Evolutionary conservation across 169 alveolate species (phyloP).

Genomic region (Perkinsus marinus): DNA sequence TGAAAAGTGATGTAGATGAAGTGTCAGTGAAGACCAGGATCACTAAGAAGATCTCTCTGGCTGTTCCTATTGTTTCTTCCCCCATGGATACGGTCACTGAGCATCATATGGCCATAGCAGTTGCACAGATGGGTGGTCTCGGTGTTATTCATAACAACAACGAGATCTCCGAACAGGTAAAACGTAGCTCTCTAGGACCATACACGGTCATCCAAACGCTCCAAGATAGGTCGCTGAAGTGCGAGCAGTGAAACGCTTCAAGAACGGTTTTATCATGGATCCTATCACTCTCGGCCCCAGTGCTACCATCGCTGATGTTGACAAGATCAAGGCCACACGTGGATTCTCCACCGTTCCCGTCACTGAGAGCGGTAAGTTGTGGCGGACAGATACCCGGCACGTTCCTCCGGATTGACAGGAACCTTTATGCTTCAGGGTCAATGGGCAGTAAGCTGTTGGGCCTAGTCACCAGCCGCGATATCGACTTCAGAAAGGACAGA

Average conservation of each 20-base stretch:
- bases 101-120: constrained; percentile 74
- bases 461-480: constrained; percentile 64
- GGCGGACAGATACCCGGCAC: too few species aligned
- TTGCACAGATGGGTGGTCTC: constrained; percentile 76
- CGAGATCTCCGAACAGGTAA: constrained; percentile 55
- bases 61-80: constrained; percentile 70
- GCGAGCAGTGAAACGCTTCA: constrained; percentile 67
- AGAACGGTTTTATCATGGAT: constrained; percentile 63
- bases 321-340: background rate
- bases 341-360: constrained; percentile 61
- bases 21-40: constrained; percentile 51
- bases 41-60: constrained; percentile 51
- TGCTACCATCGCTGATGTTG: background rate
- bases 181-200: background rate
- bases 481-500: constrained; percentile 58
- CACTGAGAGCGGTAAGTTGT: constrained; percentile 58
- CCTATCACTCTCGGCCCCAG: constrained; percentile 50
- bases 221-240: constrained; percentile 39
- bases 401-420: too few species aligned
- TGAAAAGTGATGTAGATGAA: constrained; percentile 47
- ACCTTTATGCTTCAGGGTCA: background rate
- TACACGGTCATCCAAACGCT: background rate
- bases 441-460: constrained; percentile 61
- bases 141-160: constrained; percentile 80
- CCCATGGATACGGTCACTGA: constrained; percentile 88